Conservation (phyloP, 1,139 yeast genomes). For the Yamadazyma dushanensis region DNA sequence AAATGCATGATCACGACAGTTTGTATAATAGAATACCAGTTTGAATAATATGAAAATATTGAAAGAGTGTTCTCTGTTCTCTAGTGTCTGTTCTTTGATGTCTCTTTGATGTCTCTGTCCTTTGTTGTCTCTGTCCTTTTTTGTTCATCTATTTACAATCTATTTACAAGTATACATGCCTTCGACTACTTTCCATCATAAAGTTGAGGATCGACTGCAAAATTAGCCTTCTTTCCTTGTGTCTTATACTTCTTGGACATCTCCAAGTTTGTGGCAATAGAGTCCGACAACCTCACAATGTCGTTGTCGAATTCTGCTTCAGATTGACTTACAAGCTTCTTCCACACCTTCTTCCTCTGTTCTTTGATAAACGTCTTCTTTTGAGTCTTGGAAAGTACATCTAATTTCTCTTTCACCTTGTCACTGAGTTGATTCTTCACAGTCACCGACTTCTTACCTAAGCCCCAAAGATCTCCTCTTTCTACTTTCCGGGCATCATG, state of each 20-base stretch:
- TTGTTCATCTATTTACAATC: conserved; percentile 2
- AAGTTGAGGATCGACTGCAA: conserved; percentile 24
- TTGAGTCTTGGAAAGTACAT: conserved; percentile 38
- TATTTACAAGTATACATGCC: neutral
- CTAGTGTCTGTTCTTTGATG: neutral
- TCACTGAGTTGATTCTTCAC: conserved; percentile 35
- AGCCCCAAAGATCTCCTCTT: conserved; percentile 89
- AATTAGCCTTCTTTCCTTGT: conserved; percentile 34
- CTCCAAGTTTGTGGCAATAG: conserved; percentile 38
- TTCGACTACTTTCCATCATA: conserved; percentile 24
- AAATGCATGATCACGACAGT: conserved; percentile 27
- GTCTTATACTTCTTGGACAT: conserved; percentile 31
- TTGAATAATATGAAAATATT: neutral
- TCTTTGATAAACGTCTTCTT: conserved; percentile 45
- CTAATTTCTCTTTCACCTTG: conserved; percentile 34
- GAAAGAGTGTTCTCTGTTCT: neutral
- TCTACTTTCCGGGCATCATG: conserved; percentile 87
- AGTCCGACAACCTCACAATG: conserved; percentile 33
- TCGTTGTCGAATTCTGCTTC: conserved; percentile 37
- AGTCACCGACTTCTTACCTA: conserved; percentile 67
- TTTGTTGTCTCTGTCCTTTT: neutral
- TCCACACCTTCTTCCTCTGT: conserved; percentile 42
- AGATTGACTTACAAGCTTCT: conserved; percentile 35
- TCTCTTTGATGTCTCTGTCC: neutral
- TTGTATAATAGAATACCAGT: conserved; percentile 1